A percentile compares a stretch with the other conserved stretches of the same genome.
These are phyloP conservation scores for Backusella mclennaniae DNA, from an alignment of 192 early-diverging fungal genomes.

Conservation along the genomic window DNA sequence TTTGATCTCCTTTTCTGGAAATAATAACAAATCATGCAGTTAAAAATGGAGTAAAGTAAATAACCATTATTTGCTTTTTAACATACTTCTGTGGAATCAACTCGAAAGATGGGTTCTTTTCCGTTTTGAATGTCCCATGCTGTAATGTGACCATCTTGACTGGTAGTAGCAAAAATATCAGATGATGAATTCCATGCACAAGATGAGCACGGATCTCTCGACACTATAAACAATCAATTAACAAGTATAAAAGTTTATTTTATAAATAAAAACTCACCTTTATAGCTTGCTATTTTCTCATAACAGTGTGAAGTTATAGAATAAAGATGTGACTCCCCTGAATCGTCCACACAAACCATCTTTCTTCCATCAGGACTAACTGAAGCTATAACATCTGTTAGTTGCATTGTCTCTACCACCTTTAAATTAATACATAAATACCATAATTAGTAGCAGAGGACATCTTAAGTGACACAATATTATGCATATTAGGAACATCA, in stretches of 20 bases:
- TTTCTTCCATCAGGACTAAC: constrained; percentile 4
- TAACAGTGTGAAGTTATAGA: background rate
- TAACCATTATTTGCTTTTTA: background rate
- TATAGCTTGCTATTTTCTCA: background rate
- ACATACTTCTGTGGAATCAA: constrained; percentile 1
- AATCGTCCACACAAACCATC: background rate
- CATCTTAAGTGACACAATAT: background rate
- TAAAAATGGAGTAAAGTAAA: background rate
- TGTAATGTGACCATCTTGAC: background rate
- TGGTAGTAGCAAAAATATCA: background rate
- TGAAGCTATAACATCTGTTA: background rate
- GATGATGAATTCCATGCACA: constrained; percentile 2
- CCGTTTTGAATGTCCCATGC: background rate
- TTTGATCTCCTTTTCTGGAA: constrained; percentile 3
- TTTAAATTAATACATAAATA: background rate
- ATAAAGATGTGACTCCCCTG: background rate
- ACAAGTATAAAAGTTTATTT: background rate
- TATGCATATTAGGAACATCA: background rate
- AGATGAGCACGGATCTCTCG: background rate
- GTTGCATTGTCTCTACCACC: background rate
- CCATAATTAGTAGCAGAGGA: background rate
- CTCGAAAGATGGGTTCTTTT: background rate
- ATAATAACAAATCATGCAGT: background rate
- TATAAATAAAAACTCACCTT: background rate
- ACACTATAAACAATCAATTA: background rate